Evolutionary conservation across 2,329 filamentous ascomycete genomes (phyloP), one percentile per base, ranked within the genome.

Genomic region (Lecanosticta acicola): DNA sequence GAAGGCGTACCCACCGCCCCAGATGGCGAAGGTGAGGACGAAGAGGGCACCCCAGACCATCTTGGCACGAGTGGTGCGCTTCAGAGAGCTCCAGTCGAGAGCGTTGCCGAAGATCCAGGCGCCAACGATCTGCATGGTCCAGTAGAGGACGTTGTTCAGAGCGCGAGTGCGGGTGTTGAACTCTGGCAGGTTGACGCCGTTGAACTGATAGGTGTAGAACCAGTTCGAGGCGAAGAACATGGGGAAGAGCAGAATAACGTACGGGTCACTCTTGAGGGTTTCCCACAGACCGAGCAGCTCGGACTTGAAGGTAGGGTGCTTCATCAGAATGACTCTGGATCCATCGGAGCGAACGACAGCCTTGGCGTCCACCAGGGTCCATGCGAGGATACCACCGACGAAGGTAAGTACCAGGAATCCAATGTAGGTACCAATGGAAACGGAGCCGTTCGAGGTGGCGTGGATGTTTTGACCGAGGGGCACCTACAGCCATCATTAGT

Each of bases 321-420:
- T 91, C 85, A 91, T 94, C 52, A 90, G 69, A 52, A 94, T 88
- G 62, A 94, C 81, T 48, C 80, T 71, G 47, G 84, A 84, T 48
- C 87, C 87, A 63, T 95, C 87, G 32, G 77, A 73, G 50, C 89
- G 87, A 54, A 86, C 71, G 51, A 95, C 78, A 45, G 80, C 77
- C 56, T 78, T 78, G 32, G 85, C 85, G 59, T 93, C 80, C 59
- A 80, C 80, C 3, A 94, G 76, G 33, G 75, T 71, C 60, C 86
- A 80, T 21, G 85, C 79, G 1, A 94, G 71, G 11, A 79, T 57
- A 50, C 85, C 85, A 37, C 87, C 87, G 37, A 77, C 56, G 43
- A 85, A 73, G 72, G 89, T 93, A 57, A 94, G 79, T n/a, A 93
- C 75, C 53, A 94, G 81, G 71, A 94, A 93, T 33, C 83, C 88